Evolutionary conservation across 2,329 filamentous ascomycete species (phyloP), one percentile per base, ranked within the genome.

Genomic region (Pseudopyricularia javanii): DNA sequence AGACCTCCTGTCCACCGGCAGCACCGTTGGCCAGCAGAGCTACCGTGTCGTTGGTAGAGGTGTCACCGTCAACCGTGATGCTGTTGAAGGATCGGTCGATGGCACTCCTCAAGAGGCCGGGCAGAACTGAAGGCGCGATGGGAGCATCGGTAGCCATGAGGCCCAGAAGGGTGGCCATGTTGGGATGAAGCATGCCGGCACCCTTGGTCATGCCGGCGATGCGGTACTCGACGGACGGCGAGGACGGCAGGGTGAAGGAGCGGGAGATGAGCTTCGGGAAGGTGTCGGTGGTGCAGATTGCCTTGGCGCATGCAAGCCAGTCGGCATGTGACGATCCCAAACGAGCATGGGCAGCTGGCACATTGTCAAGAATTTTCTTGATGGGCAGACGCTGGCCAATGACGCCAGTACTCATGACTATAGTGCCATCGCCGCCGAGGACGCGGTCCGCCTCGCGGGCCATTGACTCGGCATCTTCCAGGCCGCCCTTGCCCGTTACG

Each of bases 351-450:
- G 88, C 90, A 8, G 79, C 76, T 3, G 91, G 89, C 53, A 98
- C 88, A 54, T 86, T 85, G 63, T 80, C 74, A 49, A 91, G 71
- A 63, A 98, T 98, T 69, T 94, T 96, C 59, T 86, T 75, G 61
- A 97, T 95, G 9, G 93, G 93, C 24, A 98, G 77, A 56, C 88
- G 83, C 70, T 97, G 91, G 8, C 93, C 93, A 64, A 98, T 98
- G 47, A 98, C 93, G 53, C 93, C 93, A 2, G 93, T 98, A 66
- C 90, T 96, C 93, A 98, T 97, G 56, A 97, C 91, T 49, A 98
- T 75, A n/a, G 88, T 93, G 59, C 74, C 74, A 53, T 74, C 70
- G 30, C 7, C 47, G 14, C 74, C 76, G 3, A 77, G 68, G 54
- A 63, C 68, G 78, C 80, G 73, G 64, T 96, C 90, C 7, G 91